Evolutionary conservation across 306 rosid species (phyloP), one percentile per base, ranked within the genome.

Genomic region (Quercus ilex): DNA sequence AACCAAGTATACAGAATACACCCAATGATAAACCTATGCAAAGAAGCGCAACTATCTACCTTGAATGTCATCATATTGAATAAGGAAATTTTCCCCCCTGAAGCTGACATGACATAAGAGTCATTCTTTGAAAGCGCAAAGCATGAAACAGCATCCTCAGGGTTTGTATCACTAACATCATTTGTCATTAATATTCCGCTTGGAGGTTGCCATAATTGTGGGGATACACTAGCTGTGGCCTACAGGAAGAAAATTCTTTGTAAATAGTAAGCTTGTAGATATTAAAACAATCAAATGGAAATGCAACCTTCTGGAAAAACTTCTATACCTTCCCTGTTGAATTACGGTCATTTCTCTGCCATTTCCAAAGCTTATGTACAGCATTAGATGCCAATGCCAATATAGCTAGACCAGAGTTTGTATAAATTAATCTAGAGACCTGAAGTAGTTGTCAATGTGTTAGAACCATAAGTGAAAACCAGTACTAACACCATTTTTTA

Each of bases 21-120:
- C 23, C 30, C 33, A 73, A 71, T 55, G 23, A 70, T 71, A 81
- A 26, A 78, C 51, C 57, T 23, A 75, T 56, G 21, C 19, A 55
- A 72, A 79, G 74, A 75, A 78, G 76, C 78, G 20, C 26, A 71
- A 33, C 73, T 87, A 90, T 97, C 98, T 88, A 90, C 99, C 99
- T 90, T 93, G 89, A 96, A 96, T 21, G 99, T 96, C 99, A 96
- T 96, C 99, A 96, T 96, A 85, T 96, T 96, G 91, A 96, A 96
- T 51, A 96, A 85, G 81, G 99, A 96, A 85, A 96, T 93, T 87
- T 96, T 96, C 15, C 99, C 99, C 69, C 99, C 99, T 1, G 99
- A 96, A 67, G 99, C 98, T 82, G 99, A 96, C 98, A 96, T 92
- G 67, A 96, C 98, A 78, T 96, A 96, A 0, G 99, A 96, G 65